Conservation (phyloP, 345 rosid genomes). For the Euclidium syriacum region DNA sequence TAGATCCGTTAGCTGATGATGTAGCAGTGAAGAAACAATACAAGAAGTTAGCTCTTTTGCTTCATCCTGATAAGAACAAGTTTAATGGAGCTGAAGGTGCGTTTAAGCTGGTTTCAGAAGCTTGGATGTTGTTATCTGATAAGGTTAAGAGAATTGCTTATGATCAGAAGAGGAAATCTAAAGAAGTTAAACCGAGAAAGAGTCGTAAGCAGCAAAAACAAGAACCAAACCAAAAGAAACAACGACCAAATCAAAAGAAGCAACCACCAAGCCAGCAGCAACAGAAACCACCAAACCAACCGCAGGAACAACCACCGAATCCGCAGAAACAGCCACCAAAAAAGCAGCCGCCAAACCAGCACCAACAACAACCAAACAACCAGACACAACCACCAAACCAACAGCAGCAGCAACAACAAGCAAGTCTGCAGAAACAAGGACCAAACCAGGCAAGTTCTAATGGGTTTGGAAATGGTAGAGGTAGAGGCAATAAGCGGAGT, state of each 20-base stretch:
- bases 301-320: neutral
- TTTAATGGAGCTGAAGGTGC: slow-evolving; percentile 76
- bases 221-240: neutral
- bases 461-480: slow-evolving; percentile 19
- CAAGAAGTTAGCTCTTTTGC: slow-evolving; percentile 56
- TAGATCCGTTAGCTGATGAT: slow-evolving; percentile 56
- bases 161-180: slow-evolving; percentile 52
- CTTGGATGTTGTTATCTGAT: slow-evolving; percentile 76
- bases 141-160: slow-evolving; percentile 59
- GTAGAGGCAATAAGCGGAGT: slow-evolving; percentile 18
- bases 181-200: slow-evolving; percentile 31
- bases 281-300: neutral
- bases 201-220: slow-evolving; percentile 24
- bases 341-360: neutral
- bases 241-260: neutral
- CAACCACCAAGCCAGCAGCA: neutral
- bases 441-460: neutral
- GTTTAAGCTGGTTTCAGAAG: slow-evolving; percentile 66
- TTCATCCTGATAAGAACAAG: slow-evolving; percentile 93
- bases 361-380: neutral
- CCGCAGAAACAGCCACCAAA: neutral
- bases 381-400: neutral
- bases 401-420: neutral
- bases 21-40: slow-evolving; percentile 59
- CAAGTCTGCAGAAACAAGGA: neutral